phyloP scores from a whole-genome alignment of 1,284 basidiomycete genomes.

The Pseudozyma pruni region DNA sequence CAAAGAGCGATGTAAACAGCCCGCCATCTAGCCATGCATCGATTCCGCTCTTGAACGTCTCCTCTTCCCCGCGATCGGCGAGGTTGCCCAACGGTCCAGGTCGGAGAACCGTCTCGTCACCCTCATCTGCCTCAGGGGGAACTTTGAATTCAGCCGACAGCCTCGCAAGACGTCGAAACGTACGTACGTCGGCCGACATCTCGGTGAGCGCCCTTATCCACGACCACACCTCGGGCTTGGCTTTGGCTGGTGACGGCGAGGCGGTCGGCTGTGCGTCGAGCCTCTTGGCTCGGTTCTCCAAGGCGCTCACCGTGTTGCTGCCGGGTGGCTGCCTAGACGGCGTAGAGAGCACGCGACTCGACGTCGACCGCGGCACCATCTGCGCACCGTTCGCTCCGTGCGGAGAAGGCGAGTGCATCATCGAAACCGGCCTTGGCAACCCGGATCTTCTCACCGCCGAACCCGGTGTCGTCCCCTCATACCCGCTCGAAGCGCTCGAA shows the following conservation, averaged over 20 bases:
- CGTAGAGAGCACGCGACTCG: slow-evolving; percentile 15
- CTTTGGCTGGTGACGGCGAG: slow-evolving; percentile 44
- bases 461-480: slow-evolving; percentile 14
- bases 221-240: slow-evolving; percentile 38
- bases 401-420: slow-evolving; percentile 32
- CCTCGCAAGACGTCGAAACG: slow-evolving; percentile 38
- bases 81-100: slow-evolving; percentile 17
- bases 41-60: slow-evolving; percentile 4
- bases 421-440: slow-evolving; percentile 50
- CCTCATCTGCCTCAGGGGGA: slow-evolving; percentile 12
- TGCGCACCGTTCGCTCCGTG: background rate
- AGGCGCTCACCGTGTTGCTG: slow-evolving; percentile 1
- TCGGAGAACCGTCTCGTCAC: slow-evolving; percentile 24
- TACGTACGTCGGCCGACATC: slow-evolving; percentile 33
- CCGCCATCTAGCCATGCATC: slow-evolving; percentile 39
- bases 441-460: slow-evolving; percentile 26
- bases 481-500: slow-evolving; percentile 22
- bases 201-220: slow-evolving; percentile 41
- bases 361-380: slow-evolving; percentile 16
- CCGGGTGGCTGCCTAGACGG: slow-evolving; percentile 6
- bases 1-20: slow-evolving; percentile 24
- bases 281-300: slow-evolving; percentile 38
- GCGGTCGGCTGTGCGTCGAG: slow-evolving; percentile 16
- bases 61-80: background rate
- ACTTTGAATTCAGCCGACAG: slow-evolving; percentile 49